Percentiles rank a stretch among this genome's conserved stretches.
Conservation (phyloP, 257 asterid genomes). For the Plantago major region DNA sequence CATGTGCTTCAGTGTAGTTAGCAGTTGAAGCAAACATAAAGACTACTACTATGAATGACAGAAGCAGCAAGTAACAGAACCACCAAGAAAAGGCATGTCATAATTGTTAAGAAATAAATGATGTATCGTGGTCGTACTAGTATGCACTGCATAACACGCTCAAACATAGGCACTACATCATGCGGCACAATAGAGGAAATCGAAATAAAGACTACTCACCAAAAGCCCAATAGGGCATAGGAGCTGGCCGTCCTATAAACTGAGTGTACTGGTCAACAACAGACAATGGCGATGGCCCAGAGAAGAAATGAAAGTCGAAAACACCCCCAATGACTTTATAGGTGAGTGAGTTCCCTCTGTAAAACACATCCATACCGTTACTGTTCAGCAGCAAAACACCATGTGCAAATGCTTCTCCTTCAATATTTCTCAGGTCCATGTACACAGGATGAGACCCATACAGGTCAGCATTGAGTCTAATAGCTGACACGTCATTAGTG, state of each 20-base stretch:
- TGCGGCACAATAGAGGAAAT: not conserved
- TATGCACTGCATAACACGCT: too few species aligned
- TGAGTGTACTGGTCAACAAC: slow-evolving; percentile 88
- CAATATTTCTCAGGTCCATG: slow-evolving; percentile 74
- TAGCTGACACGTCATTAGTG: slow-evolving; percentile 76
- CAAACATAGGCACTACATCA: too few species aligned
- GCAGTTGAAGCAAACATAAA: too few species aligned
- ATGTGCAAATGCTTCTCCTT: slow-evolving; percentile 61
- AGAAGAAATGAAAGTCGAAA: slow-evolving; percentile 83
- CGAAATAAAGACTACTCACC: slow-evolving; percentile 37
- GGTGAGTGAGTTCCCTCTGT: slow-evolving; percentile 73
- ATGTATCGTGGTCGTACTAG: too few species aligned
- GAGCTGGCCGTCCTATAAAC: slow-evolving; percentile 81
- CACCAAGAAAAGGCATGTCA: not conserved
- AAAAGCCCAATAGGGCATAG: slow-evolving; percentile 98
- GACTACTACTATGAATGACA: too few species aligned
- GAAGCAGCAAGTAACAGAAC: not conserved
- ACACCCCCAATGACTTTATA: slow-evolving; percentile 94
- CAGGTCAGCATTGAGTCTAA: slow-evolving; percentile 67
- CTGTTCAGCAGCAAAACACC: slow-evolving; percentile 77
- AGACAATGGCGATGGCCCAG: slow-evolving; percentile 83
- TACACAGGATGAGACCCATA: slow-evolving; percentile 97
- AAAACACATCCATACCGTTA: slow-evolving; percentile 95
- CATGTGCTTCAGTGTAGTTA: too few species aligned
- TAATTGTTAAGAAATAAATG: too few species aligned